Conservation (phyloP, 2,329 filamentous ascomycete species). For the Magnaporthiopsis poae region DNA sequence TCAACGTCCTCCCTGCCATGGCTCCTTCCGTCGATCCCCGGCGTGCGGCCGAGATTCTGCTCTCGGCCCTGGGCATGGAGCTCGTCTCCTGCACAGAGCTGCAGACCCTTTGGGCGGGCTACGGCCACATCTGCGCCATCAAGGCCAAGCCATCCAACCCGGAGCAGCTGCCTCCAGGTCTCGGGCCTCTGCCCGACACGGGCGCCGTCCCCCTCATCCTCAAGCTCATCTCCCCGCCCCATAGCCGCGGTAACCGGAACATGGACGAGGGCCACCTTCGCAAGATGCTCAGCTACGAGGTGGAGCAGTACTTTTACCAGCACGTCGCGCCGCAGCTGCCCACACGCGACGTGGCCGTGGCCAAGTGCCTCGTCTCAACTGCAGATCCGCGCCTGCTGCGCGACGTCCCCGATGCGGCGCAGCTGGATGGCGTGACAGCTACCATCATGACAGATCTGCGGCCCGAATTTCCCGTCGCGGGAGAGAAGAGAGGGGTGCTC, state of each 20-base stretch:
- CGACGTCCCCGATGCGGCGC: constrained; percentile 13
- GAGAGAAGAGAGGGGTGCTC: constrained; percentile 41
- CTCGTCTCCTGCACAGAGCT: constrained; percentile 14
- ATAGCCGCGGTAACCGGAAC: constrained; percentile 15
- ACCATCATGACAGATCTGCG: constrained; percentile 50
- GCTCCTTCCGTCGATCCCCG: constrained; percentile 14
- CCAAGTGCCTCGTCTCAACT: constrained; percentile 35
- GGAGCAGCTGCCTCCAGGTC: constrained; percentile 10
- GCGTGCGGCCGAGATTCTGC: constrained; percentile 29
- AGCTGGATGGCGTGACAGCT: constrained; percentile 26
- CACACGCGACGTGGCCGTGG: constrained; percentile 31
- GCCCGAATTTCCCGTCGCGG: constrained; percentile 42
- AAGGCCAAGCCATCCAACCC: constrained; percentile 28
- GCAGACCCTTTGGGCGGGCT: constrained; percentile 41
- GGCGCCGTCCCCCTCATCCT: constrained; percentile 37
- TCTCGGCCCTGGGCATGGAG: constrained; percentile 29
- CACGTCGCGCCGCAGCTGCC: constrained; percentile 41
- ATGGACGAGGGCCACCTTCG: constrained; percentile 51
- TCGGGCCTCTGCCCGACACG: neutral
- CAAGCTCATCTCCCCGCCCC: constrained; percentile 50
- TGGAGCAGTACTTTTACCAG: constrained; percentile 57
- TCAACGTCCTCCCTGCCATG: neutral
- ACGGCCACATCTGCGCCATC: constrained; percentile 47
- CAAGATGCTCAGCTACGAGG: constrained; percentile 57
- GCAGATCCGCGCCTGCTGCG: constrained; percentile 9